These are phyloP conservation scores for Coemansia sp. DNA, from an alignment of 192 early-diverging fungal genomes.

Conservation along the genomic window DNA sequence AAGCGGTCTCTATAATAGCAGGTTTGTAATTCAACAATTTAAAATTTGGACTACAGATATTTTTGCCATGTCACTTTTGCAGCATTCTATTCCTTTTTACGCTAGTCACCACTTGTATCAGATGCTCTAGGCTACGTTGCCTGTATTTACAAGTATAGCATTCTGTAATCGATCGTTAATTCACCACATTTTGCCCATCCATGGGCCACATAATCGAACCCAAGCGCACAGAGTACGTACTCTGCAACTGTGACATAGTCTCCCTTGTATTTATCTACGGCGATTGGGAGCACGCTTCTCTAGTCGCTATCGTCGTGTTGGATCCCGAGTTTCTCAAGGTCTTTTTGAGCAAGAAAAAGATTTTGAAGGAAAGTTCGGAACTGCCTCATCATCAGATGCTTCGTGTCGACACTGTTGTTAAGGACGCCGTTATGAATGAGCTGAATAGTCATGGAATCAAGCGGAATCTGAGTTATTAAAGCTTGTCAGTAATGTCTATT, in stretches of 20 bases:
- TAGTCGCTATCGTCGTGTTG: too few species aligned
- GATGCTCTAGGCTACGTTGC: too few species aligned
- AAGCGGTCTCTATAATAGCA: neutral
- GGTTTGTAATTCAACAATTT: too few species aligned
- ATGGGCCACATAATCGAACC: conserved; percentile 94
- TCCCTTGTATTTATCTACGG: too few species aligned
- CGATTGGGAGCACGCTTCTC: too few species aligned
- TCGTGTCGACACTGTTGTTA: conserved; percentile 65
- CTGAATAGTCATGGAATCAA: conserved; percentile 62
- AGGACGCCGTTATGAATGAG: conserved; percentile 58
- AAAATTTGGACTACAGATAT: too few species aligned
- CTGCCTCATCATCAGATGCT: conserved; percentile 60
- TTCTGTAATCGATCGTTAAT: conserved; percentile 89
- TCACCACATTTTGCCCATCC: conserved; percentile 90
- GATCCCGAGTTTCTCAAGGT: too few species aligned
- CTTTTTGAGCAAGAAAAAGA: conserved; percentile 58
- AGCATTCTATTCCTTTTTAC: too few species aligned
- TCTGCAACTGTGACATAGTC: conserved; percentile 60
- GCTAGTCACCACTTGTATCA: too few species aligned
- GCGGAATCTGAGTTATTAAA: conserved; percentile 70
- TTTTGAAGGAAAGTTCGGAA: conserved; percentile 48
- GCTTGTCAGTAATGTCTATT: conserved; percentile 65
- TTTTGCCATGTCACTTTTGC: too few species aligned
- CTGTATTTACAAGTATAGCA: too few species aligned
- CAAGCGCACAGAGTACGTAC: conserved; percentile 90